phyloP scores from a whole-genome alignment of 148 eudicot species.

The Dysphania ambrosioides region DNA sequence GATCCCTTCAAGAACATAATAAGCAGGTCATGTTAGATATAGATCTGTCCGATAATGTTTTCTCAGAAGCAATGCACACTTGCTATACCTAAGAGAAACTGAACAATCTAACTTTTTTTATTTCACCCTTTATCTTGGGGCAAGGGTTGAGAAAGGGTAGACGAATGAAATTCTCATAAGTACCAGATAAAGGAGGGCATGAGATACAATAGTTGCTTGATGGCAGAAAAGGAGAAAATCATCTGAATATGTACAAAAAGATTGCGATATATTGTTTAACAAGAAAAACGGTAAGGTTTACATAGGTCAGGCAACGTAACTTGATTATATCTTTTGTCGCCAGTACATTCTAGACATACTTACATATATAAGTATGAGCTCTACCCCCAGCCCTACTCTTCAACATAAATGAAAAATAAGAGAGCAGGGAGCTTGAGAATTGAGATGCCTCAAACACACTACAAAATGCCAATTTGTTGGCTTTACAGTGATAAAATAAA shows the following conservation, averaged over 20 bases:
- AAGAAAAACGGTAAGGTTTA: background rate
- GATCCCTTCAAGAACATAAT: conserved; percentile 58
- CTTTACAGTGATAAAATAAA: background rate
- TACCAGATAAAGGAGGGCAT: background rate
- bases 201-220: too few relatives aligned
- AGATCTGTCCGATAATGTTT: background rate
- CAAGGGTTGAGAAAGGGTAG: background rate
- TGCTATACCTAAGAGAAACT: background rate
- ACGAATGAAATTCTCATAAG: background rate
- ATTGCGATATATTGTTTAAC: background rate
- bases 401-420: background rate
- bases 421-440: background rate
- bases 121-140: background rate
- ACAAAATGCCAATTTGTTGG: background rate
- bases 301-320: background rate
- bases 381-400: too few relatives aligned
- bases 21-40: background rate
- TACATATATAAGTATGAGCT: too few relatives aligned
- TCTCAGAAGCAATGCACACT: background rate
- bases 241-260: background rate
- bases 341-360: background rate
- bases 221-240: too few relatives aligned
- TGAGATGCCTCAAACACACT: background rate
- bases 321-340: background rate
- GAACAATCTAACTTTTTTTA: background rate